A percentile compares a stretch with the other conserved stretches of the same genome.
phyloP scores from a whole-genome alignment of 345 rosid species.

The Alliaria petiolata region DNA sequence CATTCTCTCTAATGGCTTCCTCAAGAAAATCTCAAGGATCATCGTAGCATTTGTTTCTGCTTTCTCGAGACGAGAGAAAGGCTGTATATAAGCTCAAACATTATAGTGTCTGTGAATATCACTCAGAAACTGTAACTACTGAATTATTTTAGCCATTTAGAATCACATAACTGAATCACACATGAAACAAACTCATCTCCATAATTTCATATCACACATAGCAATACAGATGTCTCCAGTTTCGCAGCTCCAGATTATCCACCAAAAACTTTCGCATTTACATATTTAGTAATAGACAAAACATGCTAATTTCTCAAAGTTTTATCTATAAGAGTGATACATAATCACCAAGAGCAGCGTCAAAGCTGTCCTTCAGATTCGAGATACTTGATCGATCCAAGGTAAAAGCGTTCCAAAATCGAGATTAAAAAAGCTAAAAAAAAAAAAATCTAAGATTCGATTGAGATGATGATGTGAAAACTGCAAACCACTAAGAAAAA shows the following conservation, averaged over 20 bases:
- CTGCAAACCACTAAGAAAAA: neutral
- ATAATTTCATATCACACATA: neutral
- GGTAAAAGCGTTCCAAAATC: neutral
- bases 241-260: neutral
- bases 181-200: too few species aligned
- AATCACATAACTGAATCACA: too few species aligned
- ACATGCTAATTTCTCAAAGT: neutral
- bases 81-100: neutral
- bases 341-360: neutral
- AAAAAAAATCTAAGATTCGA: neutral
- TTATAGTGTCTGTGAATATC: neutral
- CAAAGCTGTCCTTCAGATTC: neutral
- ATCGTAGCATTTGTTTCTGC: constrained; percentile 1
- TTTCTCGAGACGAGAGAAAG: neutral
- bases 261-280: neutral
- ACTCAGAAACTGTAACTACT: neutral
- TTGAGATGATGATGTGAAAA: neutral
- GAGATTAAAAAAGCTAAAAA: too few species aligned
- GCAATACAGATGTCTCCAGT: neutral
- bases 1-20: neutral
- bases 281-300: too few species aligned
- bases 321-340: neutral
- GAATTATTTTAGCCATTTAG: too few species aligned
- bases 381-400: too few species aligned
- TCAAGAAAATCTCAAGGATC: neutral